Evolutionary conservation across 1,139 yeast species (phyloP).

Genomic region (Hemisphaericaspora xylofermentans): DNA sequence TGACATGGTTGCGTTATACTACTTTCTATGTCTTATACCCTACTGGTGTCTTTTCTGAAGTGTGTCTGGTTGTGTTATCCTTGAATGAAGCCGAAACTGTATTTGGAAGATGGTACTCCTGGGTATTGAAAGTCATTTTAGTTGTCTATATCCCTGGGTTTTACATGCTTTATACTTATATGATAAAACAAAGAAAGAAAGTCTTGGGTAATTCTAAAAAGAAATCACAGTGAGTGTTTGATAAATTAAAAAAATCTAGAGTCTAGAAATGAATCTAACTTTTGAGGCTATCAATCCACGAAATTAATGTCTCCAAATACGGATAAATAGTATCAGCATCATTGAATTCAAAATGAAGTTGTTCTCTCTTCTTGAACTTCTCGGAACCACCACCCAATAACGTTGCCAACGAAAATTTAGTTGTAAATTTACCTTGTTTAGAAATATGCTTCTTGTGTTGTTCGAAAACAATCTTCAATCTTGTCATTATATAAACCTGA

Average conservation of each 20-base stretch:
- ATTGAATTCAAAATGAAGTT: conserved; percentile 24
- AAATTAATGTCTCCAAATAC: conserved; percentile 31
- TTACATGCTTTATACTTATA: conserved; percentile 79
- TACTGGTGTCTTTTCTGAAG: conserved; percentile 84
- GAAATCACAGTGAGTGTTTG: conserved; percentile 16
- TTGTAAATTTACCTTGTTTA: conserved; percentile 1
- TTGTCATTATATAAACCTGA: conserved; percentile 30
- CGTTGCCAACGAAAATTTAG: conserved; percentile 16
- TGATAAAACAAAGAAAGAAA: conserved; percentile 83
- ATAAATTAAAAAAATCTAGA: neutral
- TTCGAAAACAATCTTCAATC: conserved; percentile 35
- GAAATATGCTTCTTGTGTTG: conserved; percentile 23
- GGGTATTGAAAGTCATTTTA: conserved; percentile 56
- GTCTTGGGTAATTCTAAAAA: conserved; percentile 37
- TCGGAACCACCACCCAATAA: conserved; percentile 14
- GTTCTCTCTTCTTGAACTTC: conserved; percentile 11
- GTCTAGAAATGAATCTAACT: neutral
- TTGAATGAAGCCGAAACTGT: conserved; percentile 57
- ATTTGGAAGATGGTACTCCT: conserved; percentile 54
- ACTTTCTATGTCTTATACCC: conserved; percentile 85
- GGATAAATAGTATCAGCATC: conserved; percentile 36
- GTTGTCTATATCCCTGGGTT: conserved; percentile 81
- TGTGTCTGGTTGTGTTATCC: conserved; percentile 66
- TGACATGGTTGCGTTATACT: conserved; percentile 79
- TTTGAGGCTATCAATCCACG: conserved; percentile 28